phyloP scores from a whole-genome alignment of 1,284 basidiomycete species.

The Porodaedalea pini region DNA sequence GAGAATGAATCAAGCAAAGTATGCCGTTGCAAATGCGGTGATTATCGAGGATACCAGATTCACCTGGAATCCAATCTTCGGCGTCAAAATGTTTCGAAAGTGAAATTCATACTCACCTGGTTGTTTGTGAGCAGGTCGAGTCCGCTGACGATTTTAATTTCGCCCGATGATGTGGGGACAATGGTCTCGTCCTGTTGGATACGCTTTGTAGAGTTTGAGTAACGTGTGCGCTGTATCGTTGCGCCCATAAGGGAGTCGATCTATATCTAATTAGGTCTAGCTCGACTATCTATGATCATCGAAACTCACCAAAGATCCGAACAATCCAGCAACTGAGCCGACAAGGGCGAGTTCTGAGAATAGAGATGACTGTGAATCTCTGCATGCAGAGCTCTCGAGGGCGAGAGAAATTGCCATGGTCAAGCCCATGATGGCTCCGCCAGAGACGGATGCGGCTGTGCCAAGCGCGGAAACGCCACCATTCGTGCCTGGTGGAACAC shows the following conservation, averaged over 20 bases:
- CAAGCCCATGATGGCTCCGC: slow-evolving; percentile 71
- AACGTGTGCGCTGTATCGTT: slow-evolving; percentile 81
- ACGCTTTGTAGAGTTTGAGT: slow-evolving; percentile 56
- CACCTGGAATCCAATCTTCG: slow-evolving; percentile 31
- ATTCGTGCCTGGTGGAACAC: slow-evolving; percentile 88
- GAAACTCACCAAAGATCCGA: slow-evolving; percentile 67
- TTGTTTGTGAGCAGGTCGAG: slow-evolving; percentile 77
- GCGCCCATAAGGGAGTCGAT: slow-evolving; percentile 87
- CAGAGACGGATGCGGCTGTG: slow-evolving; percentile 67
- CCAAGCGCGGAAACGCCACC: slow-evolving; percentile 80
- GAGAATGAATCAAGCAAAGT: slow-evolving; percentile 24
- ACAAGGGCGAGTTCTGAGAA: slow-evolving; percentile 49
- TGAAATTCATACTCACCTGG: slow-evolving; percentile 48
- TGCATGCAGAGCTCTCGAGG: slow-evolving; percentile 56
- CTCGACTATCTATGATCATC: background rate
- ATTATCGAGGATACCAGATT: slow-evolving; percentile 43
- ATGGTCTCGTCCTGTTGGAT: slow-evolving; percentile 62
- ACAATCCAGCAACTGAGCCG: slow-evolving; percentile 63
- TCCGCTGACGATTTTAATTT: slow-evolving; percentile 64
- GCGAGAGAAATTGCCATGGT: slow-evolving; percentile 57
- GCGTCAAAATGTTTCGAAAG: background rate
- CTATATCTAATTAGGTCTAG: slow-evolving; percentile 32
- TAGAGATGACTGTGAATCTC: slow-evolving; percentile 34
- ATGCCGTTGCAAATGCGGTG: slow-evolving; percentile 37
- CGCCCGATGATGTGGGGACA: slow-evolving; percentile 28